Base-by-base conservation (phyloP, 1,284 basidiomycete genomes). In the Cutaneotrichosporon sp. region DNA sequence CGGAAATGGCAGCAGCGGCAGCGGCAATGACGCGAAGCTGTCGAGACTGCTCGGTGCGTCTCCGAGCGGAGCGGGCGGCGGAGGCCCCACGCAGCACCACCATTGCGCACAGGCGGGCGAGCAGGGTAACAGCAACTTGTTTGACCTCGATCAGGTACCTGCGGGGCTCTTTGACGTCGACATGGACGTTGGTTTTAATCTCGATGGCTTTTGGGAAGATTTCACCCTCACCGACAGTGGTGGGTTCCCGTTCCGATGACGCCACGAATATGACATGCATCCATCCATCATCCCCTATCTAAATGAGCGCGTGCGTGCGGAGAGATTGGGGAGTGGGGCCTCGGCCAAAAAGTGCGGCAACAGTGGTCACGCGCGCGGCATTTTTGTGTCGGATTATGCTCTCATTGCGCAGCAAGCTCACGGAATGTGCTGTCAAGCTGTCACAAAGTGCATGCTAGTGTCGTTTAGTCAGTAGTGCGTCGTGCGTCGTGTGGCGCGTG, bases 121-220 rank as follows among this genome's bases (percentile, higher is more conserved):
- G n/a, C 14, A 21, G 4, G 41, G 18, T 1, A 43, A 22, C 20
- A 23, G 23, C 21, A n/a, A 18, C 30, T 41, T 59, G 30, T 59
- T 59, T 20, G 51, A 55, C 37, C 53, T 59, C 23, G 45, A 38
- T 36, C 54, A 59, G 33, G 49, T 54, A 15, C 53, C 50, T n/a
- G 35, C 59, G 9, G 54, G 50, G 2, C 45, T 71, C 30, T 70
- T 71, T 34, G 68, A 71, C 37, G 63, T 66, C 40, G 67, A 73
- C 55, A 59, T 70, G 51, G 66, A 68, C 26, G 51, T 57, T 3
- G 59, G 55, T 18, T 71, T 73, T 53, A 70, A 73, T 40, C 54
- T 73, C 12, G 67, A 71, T 23, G 70, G 69, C 1, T 73, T 73
- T 51, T 73, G 67, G 66, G 70, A 71, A 34, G 70, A 73, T 58